These are phyloP conservation scores for Cyclotella choctawhatcheeana DNA, from an alignment of 108 stramenopile species.

Conservation along the genomic window DNA sequence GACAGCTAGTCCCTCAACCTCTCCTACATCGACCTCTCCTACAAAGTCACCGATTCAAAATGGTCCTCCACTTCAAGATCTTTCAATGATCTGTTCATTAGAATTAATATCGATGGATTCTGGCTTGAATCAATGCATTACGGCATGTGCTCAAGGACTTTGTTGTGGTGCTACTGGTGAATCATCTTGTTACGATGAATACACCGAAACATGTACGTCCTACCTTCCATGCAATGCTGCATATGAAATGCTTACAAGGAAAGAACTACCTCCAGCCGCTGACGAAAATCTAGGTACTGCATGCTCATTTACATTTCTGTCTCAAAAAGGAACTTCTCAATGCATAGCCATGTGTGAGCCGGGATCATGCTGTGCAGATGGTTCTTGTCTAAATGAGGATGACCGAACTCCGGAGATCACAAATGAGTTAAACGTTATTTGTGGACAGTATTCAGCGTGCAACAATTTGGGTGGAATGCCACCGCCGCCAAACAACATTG, in stretches of 20 bases:
- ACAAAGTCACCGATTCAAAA: too few relatives aligned
- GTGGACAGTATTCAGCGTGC: conserved; percentile 6
- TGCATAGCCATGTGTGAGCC: conserved; percentile 13
- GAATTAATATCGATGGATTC: neutral
- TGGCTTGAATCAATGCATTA: conserved; percentile 10
- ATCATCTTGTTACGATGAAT: neutral
- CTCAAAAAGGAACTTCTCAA: neutral
- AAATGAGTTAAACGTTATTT: neutral
- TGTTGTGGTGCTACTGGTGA: conserved; percentile 17
- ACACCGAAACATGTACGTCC: conserved; percentile 7
- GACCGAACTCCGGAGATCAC: neutral
- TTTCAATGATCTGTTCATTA: conserved; percentile 1
- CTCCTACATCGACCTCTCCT: neutral
- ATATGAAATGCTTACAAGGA: neutral
- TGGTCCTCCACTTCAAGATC: conserved; percentile 11
- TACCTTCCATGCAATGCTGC: conserved; percentile 9
- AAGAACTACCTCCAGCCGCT: conserved; percentile 8
- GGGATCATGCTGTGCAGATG: conserved; percentile 5
- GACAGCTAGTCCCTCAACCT: neutral
- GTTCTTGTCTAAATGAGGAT: conserved; percentile 2
- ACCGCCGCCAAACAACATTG: conserved; percentile 11
- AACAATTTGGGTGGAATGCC: conserved; percentile 3
- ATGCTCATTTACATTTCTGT: conserved; percentile 11
- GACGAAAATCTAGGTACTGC: neutral
- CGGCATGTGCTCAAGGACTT: neutral